Evolutionary conservation across 2,329 filamentous ascomycete genomes (phyloP).

Genomic region (Penicillium decumbens): DNA sequence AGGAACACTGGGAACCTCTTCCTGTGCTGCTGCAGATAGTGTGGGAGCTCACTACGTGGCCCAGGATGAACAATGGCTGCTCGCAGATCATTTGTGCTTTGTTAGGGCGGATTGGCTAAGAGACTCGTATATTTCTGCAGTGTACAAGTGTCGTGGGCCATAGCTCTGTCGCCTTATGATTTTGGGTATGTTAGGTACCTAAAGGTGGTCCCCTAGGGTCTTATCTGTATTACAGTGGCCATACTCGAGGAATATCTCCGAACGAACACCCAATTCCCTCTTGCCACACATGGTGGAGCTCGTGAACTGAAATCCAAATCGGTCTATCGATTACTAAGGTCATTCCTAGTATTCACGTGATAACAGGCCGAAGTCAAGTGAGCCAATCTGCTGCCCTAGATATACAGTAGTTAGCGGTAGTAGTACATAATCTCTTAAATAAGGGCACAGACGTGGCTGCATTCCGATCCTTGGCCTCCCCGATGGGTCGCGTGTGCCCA

Average conservation of each 20-base stretch:
- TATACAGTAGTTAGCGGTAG: neutral
- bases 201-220: neutral
- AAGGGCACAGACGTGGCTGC: conserved; percentile 8
- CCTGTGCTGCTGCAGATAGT: neutral
- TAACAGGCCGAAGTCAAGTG: neutral
- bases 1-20: neutral
- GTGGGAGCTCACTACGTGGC: neutral
- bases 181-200: neutral
- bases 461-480: conserved; percentile 13
- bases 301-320: neutral
- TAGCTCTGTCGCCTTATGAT: neutral
- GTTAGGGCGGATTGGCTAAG: conserved; percentile 9
- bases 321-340: neutral
- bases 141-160: neutral
- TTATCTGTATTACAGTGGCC: neutral
- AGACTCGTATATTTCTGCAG: conserved; percentile 14
- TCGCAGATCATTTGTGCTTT: conserved; percentile 14
- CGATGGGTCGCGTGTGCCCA: conserved; percentile 7
- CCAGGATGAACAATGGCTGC: conserved; percentile 7
- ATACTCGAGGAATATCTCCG: neutral
- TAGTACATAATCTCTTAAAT: neutral
- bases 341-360: neutral
- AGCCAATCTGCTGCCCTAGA: neutral
- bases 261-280: conserved; percentile 1
- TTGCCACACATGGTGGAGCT: neutral